A percentile compares a stretch with the other conserved stretches of the same genome.
Conservation (phyloP, 257 asterid species). For the Marsdenia floribunda region DNA sequence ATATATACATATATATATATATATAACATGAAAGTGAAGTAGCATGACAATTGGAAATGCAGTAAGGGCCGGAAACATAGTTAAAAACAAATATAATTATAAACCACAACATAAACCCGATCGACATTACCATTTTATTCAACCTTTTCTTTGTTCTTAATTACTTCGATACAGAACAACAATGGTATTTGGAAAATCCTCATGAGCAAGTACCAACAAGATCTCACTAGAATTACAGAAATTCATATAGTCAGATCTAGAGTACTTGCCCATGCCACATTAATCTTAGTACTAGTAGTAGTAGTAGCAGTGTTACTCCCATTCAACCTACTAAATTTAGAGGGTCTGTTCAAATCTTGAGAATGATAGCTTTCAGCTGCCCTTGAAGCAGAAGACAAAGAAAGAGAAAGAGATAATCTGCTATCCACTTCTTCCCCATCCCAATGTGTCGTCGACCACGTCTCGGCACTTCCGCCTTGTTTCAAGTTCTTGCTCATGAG, state of each 20-base stretch:
- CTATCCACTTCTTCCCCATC: constrained; percentile 20
- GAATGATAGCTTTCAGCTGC: background rate
- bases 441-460: constrained; percentile 1
- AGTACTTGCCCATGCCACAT: constrained; percentile 30
- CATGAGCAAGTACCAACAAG: constrained; percentile 36
- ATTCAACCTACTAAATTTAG: constrained; percentile 6
- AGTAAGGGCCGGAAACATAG: background rate
- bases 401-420: constrained; percentile 21
- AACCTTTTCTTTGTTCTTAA: background rate
- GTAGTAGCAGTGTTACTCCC: constrained; percentile 3
- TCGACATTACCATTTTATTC: background rate
- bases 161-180: background rate
- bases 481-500: constrained; percentile 5
- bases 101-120: background rate
- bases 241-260: constrained; percentile 36
- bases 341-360: constrained; percentile 9
- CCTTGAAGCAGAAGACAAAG: constrained; percentile 17
- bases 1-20: too few species aligned
- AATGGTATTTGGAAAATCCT: background rate
- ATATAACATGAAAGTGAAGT: too few species aligned
- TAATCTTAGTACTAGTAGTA: background rate
- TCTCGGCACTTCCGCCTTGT: background rate
- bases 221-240: constrained; percentile 34
- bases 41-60: too few species aligned
- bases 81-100: background rate